Evolutionary conservation across 306 rosid genomes (phyloP).

Genomic region (Cyamopsis tetragonoloba): DNA sequence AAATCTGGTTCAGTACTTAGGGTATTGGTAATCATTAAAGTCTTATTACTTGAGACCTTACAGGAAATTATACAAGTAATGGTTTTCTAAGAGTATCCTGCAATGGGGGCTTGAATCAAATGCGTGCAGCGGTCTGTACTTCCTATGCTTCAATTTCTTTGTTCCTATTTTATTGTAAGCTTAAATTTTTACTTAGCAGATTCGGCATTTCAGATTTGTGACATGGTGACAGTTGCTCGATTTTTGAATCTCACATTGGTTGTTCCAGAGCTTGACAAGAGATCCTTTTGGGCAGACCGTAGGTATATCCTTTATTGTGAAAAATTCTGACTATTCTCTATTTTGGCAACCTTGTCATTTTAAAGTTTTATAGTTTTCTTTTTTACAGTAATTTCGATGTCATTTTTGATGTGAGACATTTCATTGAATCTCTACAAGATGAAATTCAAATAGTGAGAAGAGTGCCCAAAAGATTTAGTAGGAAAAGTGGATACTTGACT

Average conservation of each 20-base stretch:
- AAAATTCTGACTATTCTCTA: constrained; percentile 1
- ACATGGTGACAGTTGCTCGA: constrained; percentile 88
- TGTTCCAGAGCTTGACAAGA: constrained; percentile 89
- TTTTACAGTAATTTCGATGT: constrained; percentile 76
- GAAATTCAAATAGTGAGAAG: constrained; percentile 80
- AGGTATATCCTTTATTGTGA: constrained; percentile 45
- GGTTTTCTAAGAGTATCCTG: constrained; percentile 88
- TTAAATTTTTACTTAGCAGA: constrained; percentile 25
- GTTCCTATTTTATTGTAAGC: background rate
- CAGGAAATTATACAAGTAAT: constrained; percentile 86
- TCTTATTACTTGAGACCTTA: constrained; percentile 21
- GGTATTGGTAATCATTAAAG: background rate
- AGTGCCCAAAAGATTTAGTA: constrained; percentile 61
- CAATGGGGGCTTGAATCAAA: constrained; percentile 94
- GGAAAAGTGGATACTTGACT: constrained; percentile 48
- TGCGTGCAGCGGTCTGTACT: constrained; percentile 90
- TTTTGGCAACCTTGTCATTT: constrained; percentile 10
- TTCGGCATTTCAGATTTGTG: constrained; percentile 69
- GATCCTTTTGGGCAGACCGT: constrained; percentile 89
- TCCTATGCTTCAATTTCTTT: background rate
- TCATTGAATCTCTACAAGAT: constrained; percentile 70
- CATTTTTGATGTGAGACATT: constrained; percentile 78
- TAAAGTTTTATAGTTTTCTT: constrained; percentile 17
- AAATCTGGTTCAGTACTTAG: background rate
- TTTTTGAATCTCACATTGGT: constrained; percentile 80